phyloP scores from a whole-genome alignment of 768 basidiomycete species.

The Hemileccinum rubropunctum region DNA sequence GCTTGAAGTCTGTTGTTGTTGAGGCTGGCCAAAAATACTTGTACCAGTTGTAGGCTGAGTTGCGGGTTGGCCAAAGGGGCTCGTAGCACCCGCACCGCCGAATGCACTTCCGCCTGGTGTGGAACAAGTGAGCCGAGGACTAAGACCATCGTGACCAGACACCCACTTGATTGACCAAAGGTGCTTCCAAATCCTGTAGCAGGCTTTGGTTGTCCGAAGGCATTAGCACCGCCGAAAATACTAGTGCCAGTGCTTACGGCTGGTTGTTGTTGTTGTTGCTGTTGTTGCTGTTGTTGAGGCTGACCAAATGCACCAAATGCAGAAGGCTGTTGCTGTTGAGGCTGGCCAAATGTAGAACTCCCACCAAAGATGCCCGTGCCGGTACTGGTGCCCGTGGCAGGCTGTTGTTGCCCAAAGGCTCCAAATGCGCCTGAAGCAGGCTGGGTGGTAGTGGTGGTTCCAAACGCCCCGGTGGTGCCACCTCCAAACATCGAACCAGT shows the following conservation, averaged over 20 bases:
- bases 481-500: conserved; percentile 32
- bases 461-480: conserved; percentile 20
- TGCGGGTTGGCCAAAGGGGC: conserved; percentile 28
- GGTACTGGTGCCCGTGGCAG: conserved; percentile 30
- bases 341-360: conserved; percentile 39
- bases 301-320: conserved; percentile 57
- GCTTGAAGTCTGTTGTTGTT: conserved; percentile 32
- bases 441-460: conserved; percentile 23
- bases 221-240: conserved; percentile 33
- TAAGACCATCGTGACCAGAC: background rate
- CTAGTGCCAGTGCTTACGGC: conserved; percentile 31
- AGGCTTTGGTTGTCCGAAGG: conserved; percentile 34
- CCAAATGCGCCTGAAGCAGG: conserved; percentile 31
- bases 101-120: conserved; percentile 22
- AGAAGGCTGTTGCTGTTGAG: conserved; percentile 32
- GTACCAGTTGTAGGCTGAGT: conserved; percentile 21
- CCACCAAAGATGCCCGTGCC: conserved; percentile 44
- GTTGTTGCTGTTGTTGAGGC: conserved; percentile 30
- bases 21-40: conserved; percentile 37
- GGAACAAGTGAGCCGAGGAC: background rate
- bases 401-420: conserved; percentile 35
- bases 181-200: conserved; percentile 27
- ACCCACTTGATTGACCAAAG: conserved; percentile 28
- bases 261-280: conserved; percentile 37
- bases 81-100: conserved; percentile 18